phyloP scores from a whole-genome alignment of 2,329 filamentous ascomycete species.

The Aspergillus jensenii region DNA sequence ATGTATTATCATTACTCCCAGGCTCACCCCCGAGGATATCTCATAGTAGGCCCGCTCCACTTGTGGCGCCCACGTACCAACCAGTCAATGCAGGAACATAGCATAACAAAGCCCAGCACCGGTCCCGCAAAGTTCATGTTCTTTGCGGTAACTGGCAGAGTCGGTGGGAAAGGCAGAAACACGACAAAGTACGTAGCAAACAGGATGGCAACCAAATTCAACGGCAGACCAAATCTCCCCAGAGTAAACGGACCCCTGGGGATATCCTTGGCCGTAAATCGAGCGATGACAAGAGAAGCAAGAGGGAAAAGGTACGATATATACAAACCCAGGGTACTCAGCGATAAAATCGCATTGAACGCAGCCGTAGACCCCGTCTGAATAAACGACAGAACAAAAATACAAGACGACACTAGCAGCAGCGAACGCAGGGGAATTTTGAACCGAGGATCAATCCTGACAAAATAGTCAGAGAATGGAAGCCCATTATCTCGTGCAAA shows the following conservation, averaged over 20 bases:
- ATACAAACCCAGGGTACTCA: conserved; percentile 49
- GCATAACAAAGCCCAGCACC: conserved; percentile 24
- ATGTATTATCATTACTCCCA: neutral
- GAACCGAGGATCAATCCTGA: conserved; percentile 28
- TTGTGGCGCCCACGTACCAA: conserved; percentile 23
- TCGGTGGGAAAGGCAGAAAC: conserved; percentile 32
- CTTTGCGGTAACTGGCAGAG: conserved; percentile 29
- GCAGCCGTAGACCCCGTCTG: conserved; percentile 50
- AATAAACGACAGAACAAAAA: conserved; percentile 41
- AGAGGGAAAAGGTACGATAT: conserved; percentile 51
- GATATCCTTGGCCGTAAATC: conserved; percentile 17
- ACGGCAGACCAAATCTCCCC: conserved; percentile 26
- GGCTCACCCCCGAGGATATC: conserved; percentile 8
- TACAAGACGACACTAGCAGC: conserved; percentile 23
- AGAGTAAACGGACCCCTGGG: conserved; percentile 28
- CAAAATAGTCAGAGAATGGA: conserved; percentile 34
- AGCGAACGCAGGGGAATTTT: conserved; percentile 43
- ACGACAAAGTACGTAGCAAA: conserved; percentile 30
- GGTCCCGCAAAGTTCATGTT: conserved; percentile 37
- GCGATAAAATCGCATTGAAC: conserved; percentile 53
- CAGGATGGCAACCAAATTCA: conserved; percentile 29
- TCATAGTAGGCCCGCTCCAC: conserved; percentile 23
- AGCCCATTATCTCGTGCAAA: conserved; percentile 46
- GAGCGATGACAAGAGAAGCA: conserved; percentile 27
- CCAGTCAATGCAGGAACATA: conserved; percentile 25